Conservation (phyloP, 768 basidiomycete species). For the Russula vinacea region DNA sequence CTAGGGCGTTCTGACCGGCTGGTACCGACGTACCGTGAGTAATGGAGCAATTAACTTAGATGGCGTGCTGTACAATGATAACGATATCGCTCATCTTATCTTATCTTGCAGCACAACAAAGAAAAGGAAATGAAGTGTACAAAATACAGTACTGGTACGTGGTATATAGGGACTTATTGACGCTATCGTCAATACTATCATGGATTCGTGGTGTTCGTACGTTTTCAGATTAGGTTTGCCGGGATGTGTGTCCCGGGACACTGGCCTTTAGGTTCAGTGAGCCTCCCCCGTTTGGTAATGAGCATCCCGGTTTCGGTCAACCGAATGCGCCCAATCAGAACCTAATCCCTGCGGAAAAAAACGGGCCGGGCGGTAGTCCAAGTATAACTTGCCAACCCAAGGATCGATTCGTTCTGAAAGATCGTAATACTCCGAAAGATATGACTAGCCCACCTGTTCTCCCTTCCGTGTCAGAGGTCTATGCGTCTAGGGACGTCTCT, state of each 20-base stretch:
- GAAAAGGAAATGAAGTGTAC: not conserved
- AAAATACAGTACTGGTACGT: not conserved
- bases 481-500: slow-evolving; percentile 16
- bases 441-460: slow-evolving; percentile 17
- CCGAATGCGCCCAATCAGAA: too few relatives aligned
- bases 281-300: not conserved
- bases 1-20: not conserved
- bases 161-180: too few relatives aligned
- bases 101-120: too few relatives aligned
- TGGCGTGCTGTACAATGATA: too few relatives aligned
- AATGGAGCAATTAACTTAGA: not conserved
- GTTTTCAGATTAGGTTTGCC: too few relatives aligned
- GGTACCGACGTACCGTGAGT: not conserved
- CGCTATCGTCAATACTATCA: too few relatives aligned
- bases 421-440: not conserved
- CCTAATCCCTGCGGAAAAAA: not conserved
- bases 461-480: slow-evolving; percentile 20
- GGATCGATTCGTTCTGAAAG: not conserved
- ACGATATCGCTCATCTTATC: too few relatives aligned
- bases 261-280: not conserved
- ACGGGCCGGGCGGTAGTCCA: not conserved
- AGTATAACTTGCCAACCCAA: not conserved
- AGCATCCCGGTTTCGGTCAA: not conserved
- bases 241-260: too few relatives aligned
- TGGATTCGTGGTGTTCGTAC: too few relatives aligned